Evolutionary conservation across 2,329 filamentous ascomycete genomes (phyloP).

Genomic region (Tothia fuscella): DNA sequence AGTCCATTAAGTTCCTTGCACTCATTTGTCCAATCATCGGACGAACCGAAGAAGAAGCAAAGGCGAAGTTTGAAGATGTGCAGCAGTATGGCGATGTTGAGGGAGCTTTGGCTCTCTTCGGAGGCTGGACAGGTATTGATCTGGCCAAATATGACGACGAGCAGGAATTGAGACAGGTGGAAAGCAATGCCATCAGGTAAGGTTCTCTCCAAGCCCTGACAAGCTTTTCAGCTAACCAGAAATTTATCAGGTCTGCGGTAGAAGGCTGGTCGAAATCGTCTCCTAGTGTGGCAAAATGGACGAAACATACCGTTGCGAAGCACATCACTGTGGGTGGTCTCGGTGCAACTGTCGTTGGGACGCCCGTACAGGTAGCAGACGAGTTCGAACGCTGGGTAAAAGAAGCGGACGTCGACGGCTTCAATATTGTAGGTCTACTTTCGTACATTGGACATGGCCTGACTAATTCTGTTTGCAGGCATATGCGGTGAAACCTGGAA

Average conservation of each 20-base stretch:
- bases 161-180: conserved; percentile 49
- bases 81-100: conserved; percentile 50
- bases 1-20: conserved; percentile 55
- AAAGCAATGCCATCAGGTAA: conserved; percentile 47
- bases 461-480: conserved; percentile 24
- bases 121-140: conserved; percentile 63
- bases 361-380: conserved; percentile 52
- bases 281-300: conserved; percentile 55
- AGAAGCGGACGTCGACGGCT: conserved; percentile 61
- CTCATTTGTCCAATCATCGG: conserved; percentile 55
- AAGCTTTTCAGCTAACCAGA: too few species aligned
- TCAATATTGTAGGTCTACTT: conserved; percentile 51
- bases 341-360: conserved; percentile 53
- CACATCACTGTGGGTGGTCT: conserved; percentile 58
- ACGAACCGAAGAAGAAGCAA: conserved; percentile 52
- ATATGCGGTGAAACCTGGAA: conserved; percentile 55
- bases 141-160: conserved; percentile 49
- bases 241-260: conserved; percentile 44
- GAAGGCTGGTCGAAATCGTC: conserved; percentile 45
- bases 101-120: conserved; percentile 58
- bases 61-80: conserved; percentile 50
- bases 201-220: too few species aligned
- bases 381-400: conserved; percentile 54
- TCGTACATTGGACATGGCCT: neutral
- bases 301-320: conserved; percentile 56